Evolutionary conservation across 768 basidiomycete species (phyloP), one percentile per base, ranked within the genome.

Genomic region (Tremella yokohamensis): DNA sequence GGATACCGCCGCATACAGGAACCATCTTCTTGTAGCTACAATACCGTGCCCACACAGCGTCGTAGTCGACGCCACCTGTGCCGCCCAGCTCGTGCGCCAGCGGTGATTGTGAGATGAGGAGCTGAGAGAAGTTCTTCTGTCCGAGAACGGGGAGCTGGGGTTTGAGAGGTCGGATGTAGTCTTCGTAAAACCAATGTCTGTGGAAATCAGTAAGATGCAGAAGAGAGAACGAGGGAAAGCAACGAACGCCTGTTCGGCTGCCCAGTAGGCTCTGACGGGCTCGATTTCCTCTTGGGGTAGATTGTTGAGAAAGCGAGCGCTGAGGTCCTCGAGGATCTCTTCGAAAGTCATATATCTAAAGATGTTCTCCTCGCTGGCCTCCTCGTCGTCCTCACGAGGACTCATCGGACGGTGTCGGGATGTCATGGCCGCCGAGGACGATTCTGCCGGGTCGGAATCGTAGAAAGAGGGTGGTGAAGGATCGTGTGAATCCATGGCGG

Each of bases 111-210:
- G 84, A 83, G 78, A 97, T 92, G 69, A 98, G 79, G 81, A 89
- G 87, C 51, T 87, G 87, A 26, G 91, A 94, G 78, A 99, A 99
- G 69, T 85, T 87, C 80, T 93, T 91, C 67, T 98, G 84, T 16
- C 87, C 84, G 60, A 91, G 81, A 0, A 91, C 88, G 0, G 91
- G 94, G 42, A 97, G 85, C 58, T 84, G 84, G 8, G 87, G 85
- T 57, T 91, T 88, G 77, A 88, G 84, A 74, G 93, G 91, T 42
- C 96, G 88, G 63, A 98, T 85, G 68, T 96, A 98, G 76, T 99
- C 96, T 80, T 98, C 96, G 70, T 99, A 99, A 77, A 90, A 99
- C 94, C 94, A 99, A 75, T 97, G 94, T n/a, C 93, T 96, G n/a
- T 8, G 25, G 38, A 11, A 11, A 34, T 34, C 29, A 34, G 29